A percentile compares a stretch with the other conserved stretches of the same genome.
These are phyloP conservation scores for Blumeria hordei DNA, from an alignment of 2,329 filamentous ascomycete genomes.

Conservation along the genomic window DNA sequence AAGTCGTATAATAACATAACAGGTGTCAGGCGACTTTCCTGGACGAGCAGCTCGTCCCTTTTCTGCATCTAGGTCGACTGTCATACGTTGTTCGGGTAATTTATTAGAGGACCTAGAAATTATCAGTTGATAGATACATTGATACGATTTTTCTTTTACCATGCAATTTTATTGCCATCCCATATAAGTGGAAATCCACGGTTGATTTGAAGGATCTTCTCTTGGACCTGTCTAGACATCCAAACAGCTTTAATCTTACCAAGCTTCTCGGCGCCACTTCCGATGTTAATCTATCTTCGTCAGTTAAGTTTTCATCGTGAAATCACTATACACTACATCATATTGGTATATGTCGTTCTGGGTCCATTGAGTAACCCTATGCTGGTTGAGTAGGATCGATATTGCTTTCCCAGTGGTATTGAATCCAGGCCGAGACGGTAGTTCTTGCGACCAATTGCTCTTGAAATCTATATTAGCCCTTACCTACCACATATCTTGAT, in stretches of 20 bases:
- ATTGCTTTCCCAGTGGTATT: slow-evolving; percentile 32
- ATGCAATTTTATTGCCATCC: slow-evolving; percentile 69
- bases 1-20: slow-evolving; percentile 35
- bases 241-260: slow-evolving; percentile 55
- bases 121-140: slow-evolving; percentile 2
- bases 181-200: slow-evolving; percentile 35
- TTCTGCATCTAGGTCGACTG: slow-evolving; percentile 51
- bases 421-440: slow-evolving; percentile 25
- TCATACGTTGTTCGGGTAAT: slow-evolving; percentile 27
- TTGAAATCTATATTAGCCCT: slow-evolving; percentile 11
- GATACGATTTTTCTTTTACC: slow-evolving; percentile 25
- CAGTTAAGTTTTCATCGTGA: not conserved
- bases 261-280: slow-evolving; percentile 34
- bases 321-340: slow-evolving; percentile 28
- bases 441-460: slow-evolving; percentile 8
- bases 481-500: no score
- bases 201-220: slow-evolving; percentile 23
- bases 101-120: slow-evolving; percentile 15
- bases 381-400: slow-evolving; percentile 45
- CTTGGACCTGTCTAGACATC: slow-evolving; percentile 36
- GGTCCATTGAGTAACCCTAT: slow-evolving; percentile 36
- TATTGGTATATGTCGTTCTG: slow-evolving; percentile 52
- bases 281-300: slow-evolving; percentile 32
- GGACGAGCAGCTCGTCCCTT: slow-evolving; percentile 15
- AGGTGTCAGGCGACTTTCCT: slow-evolving; percentile 18